Percentiles rank a stretch among this genome's conserved stretches.
Conservation (phyloP, 257 asterid species). For the Nyctanthes arbortristis region DNA sequence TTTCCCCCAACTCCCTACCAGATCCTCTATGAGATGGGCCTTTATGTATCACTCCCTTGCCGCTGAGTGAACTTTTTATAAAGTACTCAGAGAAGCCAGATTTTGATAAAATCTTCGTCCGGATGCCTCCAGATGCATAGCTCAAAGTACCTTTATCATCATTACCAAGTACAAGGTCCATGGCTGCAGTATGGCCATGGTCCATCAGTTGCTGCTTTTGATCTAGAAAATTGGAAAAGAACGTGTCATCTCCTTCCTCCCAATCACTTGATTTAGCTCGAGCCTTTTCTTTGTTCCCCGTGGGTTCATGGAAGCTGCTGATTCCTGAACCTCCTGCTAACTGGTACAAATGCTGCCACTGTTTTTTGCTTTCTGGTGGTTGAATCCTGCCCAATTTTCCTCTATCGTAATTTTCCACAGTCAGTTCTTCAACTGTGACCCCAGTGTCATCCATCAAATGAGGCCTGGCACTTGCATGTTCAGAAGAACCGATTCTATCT, state of each 20-base stretch:
- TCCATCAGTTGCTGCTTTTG: conserved; percentile 36
- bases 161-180: conserved; percentile 34
- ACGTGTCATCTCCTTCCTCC: conserved; percentile 51
- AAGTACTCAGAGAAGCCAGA: conserved; percentile 82
- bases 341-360: conserved; percentile 69
- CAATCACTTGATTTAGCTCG: conserved; percentile 43
- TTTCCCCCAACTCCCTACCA: conserved; percentile 32
- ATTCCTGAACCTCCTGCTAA: conserved; percentile 60
- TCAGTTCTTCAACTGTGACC: conserved; percentile 75
- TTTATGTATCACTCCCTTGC: conserved; percentile 73
- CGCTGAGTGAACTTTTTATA: conserved; percentile 68
- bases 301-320: conserved; percentile 46
- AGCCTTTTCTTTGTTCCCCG: conserved; percentile 54
- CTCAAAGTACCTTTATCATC: conserved; percentile 44
- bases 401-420: conserved; percentile 59
- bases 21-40: conserved; percentile 42
- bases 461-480: conserved; percentile 82
- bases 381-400: conserved; percentile 60
- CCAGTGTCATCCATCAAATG: conserved; percentile 70
- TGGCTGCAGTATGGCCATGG: conserved; percentile 28
- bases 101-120: conserved; percentile 77
- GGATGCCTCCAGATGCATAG: conserved; percentile 65
- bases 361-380: conserved; percentile 40
- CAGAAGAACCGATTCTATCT: conserved; percentile 77
- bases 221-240: conserved; percentile 44